Percentiles rank a stretch among this genome's conserved stretches.
These are phyloP conservation scores for Hypholoma fasciculare DNA, from an alignment of 768 basidiomycete species.

Conservation along the genomic window DNA sequence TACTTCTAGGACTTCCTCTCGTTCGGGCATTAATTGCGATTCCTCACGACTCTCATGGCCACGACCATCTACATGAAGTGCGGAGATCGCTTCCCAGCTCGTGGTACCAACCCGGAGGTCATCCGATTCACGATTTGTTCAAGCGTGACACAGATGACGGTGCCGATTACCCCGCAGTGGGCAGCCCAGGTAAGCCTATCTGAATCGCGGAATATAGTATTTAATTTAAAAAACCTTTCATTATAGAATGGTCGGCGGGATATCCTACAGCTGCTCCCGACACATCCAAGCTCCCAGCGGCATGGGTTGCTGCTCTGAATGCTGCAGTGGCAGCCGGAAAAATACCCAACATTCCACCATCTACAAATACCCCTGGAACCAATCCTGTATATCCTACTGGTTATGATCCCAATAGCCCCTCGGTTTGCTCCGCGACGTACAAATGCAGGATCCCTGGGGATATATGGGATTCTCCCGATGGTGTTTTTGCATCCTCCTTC, in stretches of 20 bases:
- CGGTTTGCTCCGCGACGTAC: slow-evolving; percentile 78
- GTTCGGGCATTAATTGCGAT: slow-evolving; percentile 23
- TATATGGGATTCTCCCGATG: slow-evolving; percentile 76
- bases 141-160: slow-evolving; percentile 54
- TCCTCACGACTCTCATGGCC: slow-evolving; percentile 21
- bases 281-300: slow-evolving; percentile 50
- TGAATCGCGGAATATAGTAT: background rate
- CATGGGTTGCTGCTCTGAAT: slow-evolving; percentile 73
- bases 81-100: slow-evolving; percentile 30
- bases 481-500: slow-evolving; percentile 65
- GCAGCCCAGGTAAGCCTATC: slow-evolving; percentile 51
- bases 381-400: slow-evolving; percentile 49
- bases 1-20: slow-evolving; percentile 24
- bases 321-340: slow-evolving; percentile 65
- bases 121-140: slow-evolving; percentile 65
- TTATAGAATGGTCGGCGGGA: slow-evolving; percentile 57
- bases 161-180: slow-evolving; percentile 50
- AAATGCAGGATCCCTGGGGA: slow-evolving; percentile 64
- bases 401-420: slow-evolving; percentile 40
- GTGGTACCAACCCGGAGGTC: slow-evolving; percentile 67
- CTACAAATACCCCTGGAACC: slow-evolving; percentile 34
- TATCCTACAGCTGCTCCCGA: slow-evolving; percentile 60
- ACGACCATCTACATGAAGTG: slow-evolving; percentile 30
- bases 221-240: background rate
- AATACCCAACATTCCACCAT: slow-evolving; percentile 67